Conservation (phyloP, 345 rosid genomes). For the Eucalyptus erythrocorys region DNA sequence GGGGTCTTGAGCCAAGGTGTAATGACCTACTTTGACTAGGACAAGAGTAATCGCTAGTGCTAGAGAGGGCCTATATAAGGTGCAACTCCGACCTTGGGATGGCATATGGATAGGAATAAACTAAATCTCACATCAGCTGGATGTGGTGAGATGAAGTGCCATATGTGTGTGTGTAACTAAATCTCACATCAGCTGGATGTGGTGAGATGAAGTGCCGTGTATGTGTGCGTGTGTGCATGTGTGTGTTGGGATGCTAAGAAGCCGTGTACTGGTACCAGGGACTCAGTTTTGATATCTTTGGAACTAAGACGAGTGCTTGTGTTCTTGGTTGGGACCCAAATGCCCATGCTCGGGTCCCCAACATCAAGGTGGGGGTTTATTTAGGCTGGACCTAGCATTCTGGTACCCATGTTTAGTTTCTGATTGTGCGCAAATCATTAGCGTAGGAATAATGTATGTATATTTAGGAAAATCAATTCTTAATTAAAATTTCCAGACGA, state of each 20-base stretch:
- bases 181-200: no score
- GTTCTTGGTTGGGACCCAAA: not conserved
- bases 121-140: no score
- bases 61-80: no score
- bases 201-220: no score
- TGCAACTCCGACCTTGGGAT: accelerated
- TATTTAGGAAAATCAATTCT: no score
- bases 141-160: no score
- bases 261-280: no score
- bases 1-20: not conserved
- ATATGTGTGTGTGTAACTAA: no score
- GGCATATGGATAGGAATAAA: no score
- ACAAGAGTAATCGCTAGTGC: accelerated
- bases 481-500: accelerated
- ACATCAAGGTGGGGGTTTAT: accelerated
- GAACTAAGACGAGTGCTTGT: not conserved
- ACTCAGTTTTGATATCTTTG: no score
- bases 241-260: no score
- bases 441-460: accelerated
- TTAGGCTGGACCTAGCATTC: not conserved
- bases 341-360: accelerated
- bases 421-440: accelerated
- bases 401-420: not conserved
- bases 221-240: accelerated
- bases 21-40: no score